A percentile compares a stretch with the other conserved stretches of the same genome.
phyloP scores from a whole-genome alignment of 257 asterid species.

The Pogostemon cablin region DNA sequence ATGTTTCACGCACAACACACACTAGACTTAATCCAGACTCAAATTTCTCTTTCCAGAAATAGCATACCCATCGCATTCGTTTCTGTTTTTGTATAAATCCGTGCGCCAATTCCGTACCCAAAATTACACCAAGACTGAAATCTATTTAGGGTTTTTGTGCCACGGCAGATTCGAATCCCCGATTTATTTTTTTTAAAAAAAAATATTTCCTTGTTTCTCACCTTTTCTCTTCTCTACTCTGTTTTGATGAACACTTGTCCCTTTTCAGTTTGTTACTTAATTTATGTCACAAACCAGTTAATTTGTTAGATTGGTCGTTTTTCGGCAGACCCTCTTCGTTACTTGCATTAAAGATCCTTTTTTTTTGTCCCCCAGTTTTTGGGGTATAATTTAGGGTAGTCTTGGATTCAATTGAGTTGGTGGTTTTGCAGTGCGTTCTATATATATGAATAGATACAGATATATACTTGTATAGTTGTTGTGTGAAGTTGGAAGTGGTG shows the following conservation, averaged over 20 bases:
- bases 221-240: slow-evolving; percentile 15
- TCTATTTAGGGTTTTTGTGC: slow-evolving; percentile 37
- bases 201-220: slow-evolving; percentile 20
- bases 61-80: too few species aligned
- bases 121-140: slow-evolving; percentile 26
- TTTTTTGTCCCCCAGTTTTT: slow-evolving; percentile 12
- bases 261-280: not conserved
- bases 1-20: slow-evolving; percentile 27
- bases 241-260: slow-evolving; percentile 4
- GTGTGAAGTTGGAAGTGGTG: slow-evolving; percentile 34
- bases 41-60: too few species aligned
- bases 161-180: slow-evolving; percentile 15
- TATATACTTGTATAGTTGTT: slow-evolving; percentile 19
- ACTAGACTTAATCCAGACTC: not conserved
- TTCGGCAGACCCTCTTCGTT: slow-evolving; percentile 37
- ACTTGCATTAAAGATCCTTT: slow-evolving; percentile 29
- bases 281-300: slow-evolving; percentile 27
- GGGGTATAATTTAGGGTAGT: slow-evolving; percentile 32
- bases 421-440: slow-evolving; percentile 29
- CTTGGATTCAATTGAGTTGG: slow-evolving; percentile 25
- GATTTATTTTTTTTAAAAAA: not conserved
- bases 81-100: too few species aligned
- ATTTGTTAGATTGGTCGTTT: slow-evolving; percentile 44
- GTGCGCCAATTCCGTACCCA: slow-evolving; percentile 14
- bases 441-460: not conserved